Evolutionary conservation across 1,284 basidiomycete genomes (phyloP).

Genomic region (Cryptococcus sp.): DNA sequence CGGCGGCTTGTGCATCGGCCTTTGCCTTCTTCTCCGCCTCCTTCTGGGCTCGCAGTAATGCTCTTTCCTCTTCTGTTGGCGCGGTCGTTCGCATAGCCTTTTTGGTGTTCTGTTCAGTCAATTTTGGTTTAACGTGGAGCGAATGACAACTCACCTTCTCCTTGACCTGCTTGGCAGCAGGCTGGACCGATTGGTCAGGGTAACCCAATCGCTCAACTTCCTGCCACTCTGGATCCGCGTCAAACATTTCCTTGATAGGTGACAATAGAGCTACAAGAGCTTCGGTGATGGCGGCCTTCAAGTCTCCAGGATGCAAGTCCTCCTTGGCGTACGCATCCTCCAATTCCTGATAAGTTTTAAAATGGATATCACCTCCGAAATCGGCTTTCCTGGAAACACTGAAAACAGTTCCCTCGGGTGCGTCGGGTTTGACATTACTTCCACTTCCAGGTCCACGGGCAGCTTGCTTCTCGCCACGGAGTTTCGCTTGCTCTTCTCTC

Average conservation of each 20-base stretch:
- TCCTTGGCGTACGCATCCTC: slow-evolving; percentile 72
- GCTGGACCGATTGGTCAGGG: slow-evolving; percentile 57
- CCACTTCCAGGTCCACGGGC: slow-evolving; percentile 26
- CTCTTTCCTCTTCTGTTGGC: slow-evolving; percentile 45
- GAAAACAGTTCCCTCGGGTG: slow-evolving; percentile 79
- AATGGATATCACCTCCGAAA: slow-evolving; percentile 80
- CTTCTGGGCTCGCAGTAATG: slow-evolving; percentile 35
- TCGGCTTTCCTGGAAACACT: slow-evolving; percentile 71
- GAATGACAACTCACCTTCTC: slow-evolving; percentile 20
- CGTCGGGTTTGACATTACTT: slow-evolving; percentile 62
- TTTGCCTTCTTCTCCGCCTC: slow-evolving; percentile 44
- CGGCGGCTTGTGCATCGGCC: slow-evolving; percentile 32
- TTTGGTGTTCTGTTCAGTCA: slow-evolving; percentile 17
- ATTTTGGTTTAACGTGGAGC: background rate
- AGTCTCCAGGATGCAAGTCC: slow-evolving; percentile 81
- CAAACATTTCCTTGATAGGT: slow-evolving; percentile 75
- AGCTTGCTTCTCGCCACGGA: slow-evolving; percentile 30
- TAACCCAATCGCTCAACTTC: slow-evolving; percentile 75
- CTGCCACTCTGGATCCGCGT: slow-evolving; percentile 75
- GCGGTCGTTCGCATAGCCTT: slow-evolving; percentile 32
- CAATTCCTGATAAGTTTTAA: slow-evolving; percentile 62
- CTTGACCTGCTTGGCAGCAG: slow-evolving; percentile 23
- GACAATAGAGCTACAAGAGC: slow-evolving; percentile 73
- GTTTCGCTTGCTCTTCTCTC: slow-evolving; percentile 55
- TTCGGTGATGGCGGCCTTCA: slow-evolving; percentile 77